Percentiles rank a stretch among this genome's conserved stretches.
These are phyloP conservation scores for Themeda triandra DNA, from an alignment of 176 grass and related monocot species.

Conservation along the genomic window DNA sequence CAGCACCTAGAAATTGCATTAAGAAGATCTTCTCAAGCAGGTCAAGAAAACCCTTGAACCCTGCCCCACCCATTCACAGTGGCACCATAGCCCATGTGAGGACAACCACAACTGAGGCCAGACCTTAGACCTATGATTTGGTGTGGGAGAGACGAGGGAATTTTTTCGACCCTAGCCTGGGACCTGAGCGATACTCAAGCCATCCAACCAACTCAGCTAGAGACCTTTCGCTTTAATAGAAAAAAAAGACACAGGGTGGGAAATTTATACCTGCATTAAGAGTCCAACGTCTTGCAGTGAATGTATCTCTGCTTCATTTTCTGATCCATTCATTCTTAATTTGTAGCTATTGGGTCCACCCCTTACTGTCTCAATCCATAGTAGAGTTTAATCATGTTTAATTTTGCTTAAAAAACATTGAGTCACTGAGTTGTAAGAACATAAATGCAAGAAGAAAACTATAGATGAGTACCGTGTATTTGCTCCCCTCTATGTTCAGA, in stretches of 20 bases:
- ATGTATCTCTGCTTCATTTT: constrained; percentile 90
- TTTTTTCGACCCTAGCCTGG: too few species aligned
- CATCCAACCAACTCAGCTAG: not conserved
- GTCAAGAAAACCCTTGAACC: too few species aligned
- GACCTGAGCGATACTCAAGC: not conserved
- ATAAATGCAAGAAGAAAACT: constrained; percentile 31
- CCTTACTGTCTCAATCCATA: constrained; percentile 81
- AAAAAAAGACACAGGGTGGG: not conserved
- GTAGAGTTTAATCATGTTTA: constrained; percentile 26
- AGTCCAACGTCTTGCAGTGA: constrained; percentile 83
- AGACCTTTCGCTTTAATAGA: not conserved
- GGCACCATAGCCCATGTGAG: too few species aligned
- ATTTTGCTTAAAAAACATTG: constrained; percentile 7
- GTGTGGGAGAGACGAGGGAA: too few species aligned
- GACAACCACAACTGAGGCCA: too few species aligned
- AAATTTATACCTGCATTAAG: constrained; percentile 95
- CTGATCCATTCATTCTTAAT: constrained; percentile 89
- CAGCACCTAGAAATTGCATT: too few species aligned
- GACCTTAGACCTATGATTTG: too few species aligned
- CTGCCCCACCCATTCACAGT: too few species aligned
- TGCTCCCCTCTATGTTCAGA: constrained; percentile 97
- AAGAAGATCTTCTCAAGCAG: too few species aligned
- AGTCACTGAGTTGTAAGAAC: not conserved
- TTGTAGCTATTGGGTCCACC: constrained; percentile 90
- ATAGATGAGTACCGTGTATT: constrained; percentile 82